These are phyloP conservation scores for Elongisporangium prolatum DNA, from an alignment of 352 stramenopile genomes.

Conservation along the genomic window DNA sequence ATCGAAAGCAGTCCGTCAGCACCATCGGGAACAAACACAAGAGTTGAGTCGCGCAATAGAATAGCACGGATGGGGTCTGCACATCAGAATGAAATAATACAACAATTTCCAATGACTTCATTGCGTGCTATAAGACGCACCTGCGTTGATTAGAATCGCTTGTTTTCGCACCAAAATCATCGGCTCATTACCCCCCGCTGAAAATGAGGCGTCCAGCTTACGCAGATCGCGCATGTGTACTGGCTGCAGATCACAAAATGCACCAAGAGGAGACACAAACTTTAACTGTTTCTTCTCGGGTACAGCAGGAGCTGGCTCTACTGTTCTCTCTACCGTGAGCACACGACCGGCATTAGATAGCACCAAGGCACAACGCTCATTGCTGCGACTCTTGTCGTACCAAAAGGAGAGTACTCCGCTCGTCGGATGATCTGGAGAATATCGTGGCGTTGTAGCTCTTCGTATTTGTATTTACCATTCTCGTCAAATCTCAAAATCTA, in stretches of 20 bases:
- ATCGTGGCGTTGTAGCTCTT: slow-evolving; percentile 19
- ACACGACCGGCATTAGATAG: neutral
- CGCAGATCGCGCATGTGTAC: slow-evolving; percentile 64
- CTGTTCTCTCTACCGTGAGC: neutral
- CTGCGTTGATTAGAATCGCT: slow-evolving; percentile 58
- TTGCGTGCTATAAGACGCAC: slow-evolving; percentile 12
- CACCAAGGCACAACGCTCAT: no score
- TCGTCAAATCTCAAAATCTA: slow-evolving; percentile 27
- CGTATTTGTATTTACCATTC: slow-evolving; percentile 17
- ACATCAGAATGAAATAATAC: neutral
- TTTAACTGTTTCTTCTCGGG: neutral
- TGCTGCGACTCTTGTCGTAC: neutral
- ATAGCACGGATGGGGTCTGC: slow-evolving; percentile 55
- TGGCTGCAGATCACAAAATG: slow-evolving; percentile 15
- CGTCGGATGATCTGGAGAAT: slow-evolving; percentile 27
- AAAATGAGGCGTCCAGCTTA: slow-evolving; percentile 65
- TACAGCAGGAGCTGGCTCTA: neutral
- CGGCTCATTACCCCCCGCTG: slow-evolving; percentile 47
- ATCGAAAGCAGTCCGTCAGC: slow-evolving; percentile 33
- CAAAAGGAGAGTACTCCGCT: slow-evolving; percentile 10
- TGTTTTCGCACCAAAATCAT: slow-evolving; percentile 60
- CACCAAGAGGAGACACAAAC: slow-evolving; percentile 2
- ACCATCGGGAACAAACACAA: slow-evolving; percentile 43
- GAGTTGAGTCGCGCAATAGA: slow-evolving; percentile 39
- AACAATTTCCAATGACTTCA: slow-evolving; percentile 1